These are phyloP conservation scores for Fonsecaea pugnacius DNA, from an alignment of 2,329 filamentous ascomycete genomes.

Conservation along the genomic window DNA sequence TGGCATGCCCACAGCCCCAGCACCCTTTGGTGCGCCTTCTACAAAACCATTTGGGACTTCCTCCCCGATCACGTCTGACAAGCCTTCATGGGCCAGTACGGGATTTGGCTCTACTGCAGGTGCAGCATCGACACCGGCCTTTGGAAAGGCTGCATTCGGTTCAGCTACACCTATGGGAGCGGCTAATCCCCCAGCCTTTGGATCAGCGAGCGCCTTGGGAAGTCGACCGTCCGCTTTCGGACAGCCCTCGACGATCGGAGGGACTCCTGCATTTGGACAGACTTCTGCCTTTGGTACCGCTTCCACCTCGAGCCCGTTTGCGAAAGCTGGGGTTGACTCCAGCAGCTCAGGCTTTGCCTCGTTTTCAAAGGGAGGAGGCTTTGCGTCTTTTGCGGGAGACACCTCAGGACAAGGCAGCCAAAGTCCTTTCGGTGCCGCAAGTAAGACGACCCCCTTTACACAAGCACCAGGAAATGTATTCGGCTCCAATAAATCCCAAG, in stretches of 20 bases:
- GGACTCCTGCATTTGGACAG: slow-evolving; percentile 33
- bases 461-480: slow-evolving; percentile 33
- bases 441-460: slow-evolving; percentile 38
- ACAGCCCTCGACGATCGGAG: slow-evolving; percentile 34
- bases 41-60: slow-evolving; percentile 35
- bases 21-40: slow-evolving; percentile 35
- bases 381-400: slow-evolving; percentile 33
- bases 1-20: slow-evolving; percentile 19
- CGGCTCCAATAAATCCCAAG: slow-evolving; percentile 24
- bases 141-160: slow-evolving; percentile 44
- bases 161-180: slow-evolving; percentile 39
- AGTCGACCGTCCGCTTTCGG: slow-evolving; percentile 42
- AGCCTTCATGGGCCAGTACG: slow-evolving; percentile 37
- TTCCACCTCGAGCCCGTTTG: slow-evolving; percentile 32
- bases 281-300: slow-evolving; percentile 22
- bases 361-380: slow-evolving; percentile 38
- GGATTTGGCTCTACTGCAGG: slow-evolving; percentile 34
- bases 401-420: slow-evolving; percentile 29
- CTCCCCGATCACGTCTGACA: slow-evolving; percentile 39
- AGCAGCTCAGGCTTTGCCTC: slow-evolving; percentile 38
- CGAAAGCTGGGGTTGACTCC: slow-evolving; percentile 19
- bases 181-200: slow-evolving; percentile 41
- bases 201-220: slow-evolving; percentile 43
- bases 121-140: slow-evolving; percentile 21
- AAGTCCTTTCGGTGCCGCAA: slow-evolving; percentile 40